A percentile compares a stretch with the other conserved stretches of the same genome.
These are phyloP conservation scores for Talaromyces sp. DNA, from an alignment of 2,329 filamentous ascomycete genomes.

Conservation along the genomic window DNA sequence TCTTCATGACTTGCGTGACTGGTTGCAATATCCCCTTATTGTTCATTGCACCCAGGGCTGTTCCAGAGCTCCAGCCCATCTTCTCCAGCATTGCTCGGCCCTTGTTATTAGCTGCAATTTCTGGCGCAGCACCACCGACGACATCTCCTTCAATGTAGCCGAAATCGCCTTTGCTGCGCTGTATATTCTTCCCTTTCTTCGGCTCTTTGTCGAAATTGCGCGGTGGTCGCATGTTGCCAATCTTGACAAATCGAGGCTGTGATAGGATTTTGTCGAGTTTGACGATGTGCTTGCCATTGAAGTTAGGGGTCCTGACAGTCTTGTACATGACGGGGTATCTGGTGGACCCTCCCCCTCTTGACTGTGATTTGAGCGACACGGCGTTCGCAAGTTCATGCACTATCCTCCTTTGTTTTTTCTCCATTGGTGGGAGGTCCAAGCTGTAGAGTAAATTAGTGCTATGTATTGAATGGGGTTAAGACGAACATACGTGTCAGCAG, in stretches of 20 bases:
- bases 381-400: slow-evolving; percentile 73
- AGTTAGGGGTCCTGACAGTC: slow-evolving; percentile 59
- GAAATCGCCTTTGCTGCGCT: slow-evolving; percentile 37
- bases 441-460: slow-evolving; percentile 36
- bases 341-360: slow-evolving; percentile 64
- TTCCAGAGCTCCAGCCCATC: slow-evolving; percentile 93
- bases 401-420: slow-evolving; percentile 66
- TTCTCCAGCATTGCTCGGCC: slow-evolving; percentile 87
- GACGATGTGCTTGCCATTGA: slow-evolving; percentile 50
- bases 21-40: slow-evolving; percentile 87
- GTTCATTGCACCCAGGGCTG: slow-evolving; percentile 69
- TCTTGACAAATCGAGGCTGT: slow-evolving; percentile 24
- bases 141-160: slow-evolving; percentile 78
- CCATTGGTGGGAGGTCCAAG: slow-evolving; percentile 75
- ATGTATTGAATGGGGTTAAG: background rate
- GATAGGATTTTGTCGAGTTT: slow-evolving; percentile 37
- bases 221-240: slow-evolving; percentile 28
- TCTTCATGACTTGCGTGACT: slow-evolving; percentile 81
- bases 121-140: slow-evolving; percentile 77
- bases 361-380: slow-evolving; percentile 78
- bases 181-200: background rate
- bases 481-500: slow-evolving; percentile 54
- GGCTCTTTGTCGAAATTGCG: slow-evolving; percentile 14
- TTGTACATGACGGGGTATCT: slow-evolving; percentile 75
- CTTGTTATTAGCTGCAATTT: slow-evolving; percentile 74